phyloP scores from a whole-genome alignment of 257 asterid genomes.

The Salvia rosmarinus region DNA sequence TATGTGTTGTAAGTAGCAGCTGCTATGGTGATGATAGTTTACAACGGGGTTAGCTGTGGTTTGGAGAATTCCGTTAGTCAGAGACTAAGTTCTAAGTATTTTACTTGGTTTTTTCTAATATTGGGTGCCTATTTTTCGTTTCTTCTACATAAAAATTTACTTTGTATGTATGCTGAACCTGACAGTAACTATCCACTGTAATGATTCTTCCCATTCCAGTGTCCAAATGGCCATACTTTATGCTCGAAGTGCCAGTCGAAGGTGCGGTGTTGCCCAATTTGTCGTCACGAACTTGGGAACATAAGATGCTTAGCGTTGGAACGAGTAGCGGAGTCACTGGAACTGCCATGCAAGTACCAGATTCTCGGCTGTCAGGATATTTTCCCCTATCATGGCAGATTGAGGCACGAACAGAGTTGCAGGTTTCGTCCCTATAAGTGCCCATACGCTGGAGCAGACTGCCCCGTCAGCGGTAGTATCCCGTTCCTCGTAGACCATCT shows the following conservation, averaged over 20 bases:
- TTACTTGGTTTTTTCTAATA: too few species aligned
- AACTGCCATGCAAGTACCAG: conserved; percentile 55
- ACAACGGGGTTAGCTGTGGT: background rate
- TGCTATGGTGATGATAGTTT: background rate
- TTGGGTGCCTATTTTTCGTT: too few species aligned
- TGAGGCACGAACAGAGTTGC: conserved; percentile 53
- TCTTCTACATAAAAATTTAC: too few species aligned
- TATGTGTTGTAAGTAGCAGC: too few species aligned
- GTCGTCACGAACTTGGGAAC: conserved; percentile 60
- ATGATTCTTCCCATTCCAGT: conserved; percentile 35
- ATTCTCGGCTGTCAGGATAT: conserved; percentile 56
- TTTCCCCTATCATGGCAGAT: conserved; percentile 47
- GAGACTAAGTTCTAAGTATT: background rate
- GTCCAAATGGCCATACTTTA: conserved; percentile 66
- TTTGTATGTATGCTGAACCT: too few species aligned
- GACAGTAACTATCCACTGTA: too few species aligned
- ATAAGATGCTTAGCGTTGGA: conserved; percentile 65
- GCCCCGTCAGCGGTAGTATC: conserved; percentile 52
- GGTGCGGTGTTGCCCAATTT: conserved; percentile 54
- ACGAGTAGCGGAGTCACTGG: conserved; percentile 59
- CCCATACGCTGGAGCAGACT: conserved; percentile 60
- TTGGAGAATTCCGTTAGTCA: background rate
- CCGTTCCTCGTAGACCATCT: conserved; percentile 55
- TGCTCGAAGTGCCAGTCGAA: conserved; percentile 57
- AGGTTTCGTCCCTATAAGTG: conserved; percentile 58